Evolutionary conservation across 257 asterid species (phyloP), one percentile per base, ranked within the genome.

Genomic region (Henckelia pumila): DNA sequence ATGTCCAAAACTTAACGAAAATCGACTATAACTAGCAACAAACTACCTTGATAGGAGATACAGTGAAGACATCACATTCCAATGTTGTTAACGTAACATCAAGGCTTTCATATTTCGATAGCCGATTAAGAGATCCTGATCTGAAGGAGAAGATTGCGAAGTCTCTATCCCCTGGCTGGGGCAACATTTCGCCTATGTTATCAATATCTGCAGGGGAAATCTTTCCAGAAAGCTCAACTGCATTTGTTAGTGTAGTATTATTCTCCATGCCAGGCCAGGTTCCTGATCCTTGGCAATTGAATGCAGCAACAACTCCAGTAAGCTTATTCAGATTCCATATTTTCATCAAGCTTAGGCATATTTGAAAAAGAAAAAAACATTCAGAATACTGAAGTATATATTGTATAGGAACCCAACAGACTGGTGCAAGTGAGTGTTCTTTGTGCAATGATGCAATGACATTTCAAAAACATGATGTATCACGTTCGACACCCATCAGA

Each of bases 221-320:
- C 2, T 70, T 58, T 60, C 89, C 86, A 0, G 79, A 69, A 29
- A 84, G 65, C 66, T 78, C 78, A 35, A 69, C 33, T 22, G 20
- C 63, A 21, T 60, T 65, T 47, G 6, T 28, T 64, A 71, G 74
- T 49, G n/a, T 24, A 1, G 63, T 8, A 8, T 10, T 33, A 59
- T 21, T 63, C 25, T 78, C 79, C 64, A 85, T 20, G 56, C 88
- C 81, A 5, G 81, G 86, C 88, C 86, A 85, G 33, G 74, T 68
- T 57, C 83, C 88, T 16, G 86, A 86, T 69, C 91, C 86, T 80
- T 82, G 91, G 75, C 88, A 85, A 61, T 83, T 85, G 78, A 78
- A 85, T 44, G 81, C 82, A 23, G 82, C 91, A 49, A 82, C 67
- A 8, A 85, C 79, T 63, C 88, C 88, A 28, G 79, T 80, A 58